phyloP scores from a whole-genome alignment of 2,329 filamentous ascomycete species.

The Coniosporium uncinatum region DNA sequence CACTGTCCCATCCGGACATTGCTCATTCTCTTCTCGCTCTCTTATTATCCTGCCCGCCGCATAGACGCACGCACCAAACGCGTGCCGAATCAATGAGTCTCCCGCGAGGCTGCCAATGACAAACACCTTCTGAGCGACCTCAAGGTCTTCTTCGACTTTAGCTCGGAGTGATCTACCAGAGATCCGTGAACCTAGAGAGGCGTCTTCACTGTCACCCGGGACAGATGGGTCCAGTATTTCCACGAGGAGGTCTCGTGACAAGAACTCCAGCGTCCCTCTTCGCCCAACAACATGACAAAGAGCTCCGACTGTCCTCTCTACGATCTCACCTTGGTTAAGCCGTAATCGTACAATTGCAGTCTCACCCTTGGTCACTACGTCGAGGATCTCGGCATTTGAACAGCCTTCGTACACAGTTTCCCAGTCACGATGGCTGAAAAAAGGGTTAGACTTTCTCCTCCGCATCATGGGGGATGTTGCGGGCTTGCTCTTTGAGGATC shows the following conservation, averaged over 20 bases:
- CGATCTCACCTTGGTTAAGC: slow-evolving; percentile 29
- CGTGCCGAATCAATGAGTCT: slow-evolving; percentile 54
- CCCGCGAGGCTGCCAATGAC: slow-evolving; percentile 54
- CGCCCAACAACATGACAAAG: slow-evolving; percentile 51
- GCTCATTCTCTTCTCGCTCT: not conserved
- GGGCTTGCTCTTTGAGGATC: slow-evolving; percentile 13
- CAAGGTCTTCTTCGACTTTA: slow-evolving; percentile 39
- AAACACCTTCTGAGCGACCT: slow-evolving; percentile 47
- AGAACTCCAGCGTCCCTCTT: slow-evolving; percentile 47
- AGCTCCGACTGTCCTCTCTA: slow-evolving; percentile 39
- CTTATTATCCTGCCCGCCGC: slow-evolving; percentile 45
- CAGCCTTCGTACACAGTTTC: slow-evolving; percentile 45
- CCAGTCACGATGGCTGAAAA: slow-evolving; percentile 44
- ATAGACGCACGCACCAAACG: slow-evolving; percentile 52
- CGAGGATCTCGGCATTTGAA: slow-evolving; percentile 43
- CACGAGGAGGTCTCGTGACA: slow-evolving; percentile 35
- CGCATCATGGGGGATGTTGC: slow-evolving; percentile 11
- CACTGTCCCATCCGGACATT: not conserved
- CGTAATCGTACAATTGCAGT: slow-evolving; percentile 31
- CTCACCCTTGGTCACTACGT: slow-evolving; percentile 19
- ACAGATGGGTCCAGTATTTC: slow-evolving; percentile 33
- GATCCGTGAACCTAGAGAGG: slow-evolving; percentile 22
- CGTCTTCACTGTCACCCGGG: not conserved
- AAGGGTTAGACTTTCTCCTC: slow-evolving; percentile 32
- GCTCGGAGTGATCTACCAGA: slow-evolving; percentile 46